Percentiles rank a stretch among this genome's conserved stretches.
phyloP scores from a whole-genome alignment of 371 early-diverging fungal species.

The Lichtheimia corymbifera region DNA sequence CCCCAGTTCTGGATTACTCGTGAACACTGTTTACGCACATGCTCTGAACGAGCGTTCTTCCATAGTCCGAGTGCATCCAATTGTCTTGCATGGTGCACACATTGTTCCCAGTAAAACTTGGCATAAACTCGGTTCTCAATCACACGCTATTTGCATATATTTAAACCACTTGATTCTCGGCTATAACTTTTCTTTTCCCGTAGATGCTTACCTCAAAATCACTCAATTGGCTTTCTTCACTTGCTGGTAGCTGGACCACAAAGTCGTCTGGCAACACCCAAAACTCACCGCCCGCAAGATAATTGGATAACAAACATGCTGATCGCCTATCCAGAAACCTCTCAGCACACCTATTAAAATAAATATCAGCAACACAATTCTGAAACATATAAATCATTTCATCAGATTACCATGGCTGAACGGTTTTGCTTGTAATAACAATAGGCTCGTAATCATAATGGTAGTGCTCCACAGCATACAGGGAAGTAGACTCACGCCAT shows the following conservation, averaged over 20 bases:
- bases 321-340: slow-evolving; percentile 48
- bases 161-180: no score
- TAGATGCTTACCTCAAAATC: slow-evolving; percentile 46
- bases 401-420: slow-evolving; percentile 42
- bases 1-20: slow-evolving; percentile 52
- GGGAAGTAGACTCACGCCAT: slow-evolving; percentile 36
- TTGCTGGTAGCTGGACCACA: slow-evolving; percentile 32
- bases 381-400: background rate
- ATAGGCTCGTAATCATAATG: slow-evolving; percentile 54
- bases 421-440: slow-evolving; percentile 39
- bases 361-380: no score
- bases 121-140: slow-evolving; percentile 49
- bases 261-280: slow-evolving; percentile 51
- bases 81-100: slow-evolving; percentile 50
- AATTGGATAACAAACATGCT: slow-evolving; percentile 45
- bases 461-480: slow-evolving; percentile 47
- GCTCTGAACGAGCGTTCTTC: slow-evolving; percentile 32
- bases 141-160: slow-evolving; percentile 26
- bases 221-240: slow-evolving; percentile 26
- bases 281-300: slow-evolving; percentile 49
- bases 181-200: background rate
- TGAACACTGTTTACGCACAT: slow-evolving; percentile 45
- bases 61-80: slow-evolving; percentile 45
- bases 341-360: slow-evolving; percentile 44
- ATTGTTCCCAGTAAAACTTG: slow-evolving; percentile 52